Evolutionary conservation across 345 rosid species (phyloP), one percentile per base, ranked within the genome.

Genomic region (Gossypium mustelinum): DNA sequence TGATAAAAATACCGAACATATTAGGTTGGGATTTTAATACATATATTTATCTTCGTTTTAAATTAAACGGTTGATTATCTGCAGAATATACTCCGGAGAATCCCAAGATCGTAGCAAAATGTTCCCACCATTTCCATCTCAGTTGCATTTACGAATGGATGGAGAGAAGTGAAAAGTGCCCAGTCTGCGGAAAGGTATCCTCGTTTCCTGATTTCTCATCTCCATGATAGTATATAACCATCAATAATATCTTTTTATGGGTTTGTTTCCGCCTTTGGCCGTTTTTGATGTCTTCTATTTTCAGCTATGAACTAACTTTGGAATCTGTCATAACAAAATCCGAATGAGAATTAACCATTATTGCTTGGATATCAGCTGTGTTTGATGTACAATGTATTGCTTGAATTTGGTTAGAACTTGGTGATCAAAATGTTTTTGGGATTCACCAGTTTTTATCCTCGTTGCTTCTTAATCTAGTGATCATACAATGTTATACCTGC

Each of bases 91-190:
- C 97, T 70, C 76, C 86, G 52, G 97, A 94, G 82, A 92, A 94
- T 79, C 98, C 98, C 54, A 94, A 87, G 85, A 94, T 94, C 82
- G 75, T 89, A 79, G 88, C 97, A 54, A 88, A 91, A 77, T 94
- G 98, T 55, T 91, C 82, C 77, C 98, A 34, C 7, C 41, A 34
- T 34, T 34, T 34, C 41, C 41, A 34, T 34, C 41, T 34, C 7
- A 34, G 41, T 34, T 34, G 41, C 41, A 34, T 34, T 34, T 34
- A 34, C 7, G 41, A 34, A 34, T 34, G 41, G 41, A 34, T 34
- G 41, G 41, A 34, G 41, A 34, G 41, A 34, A 34, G 41, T 34
- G 41, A 34, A 34, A 34, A 34, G 7, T 34, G 41, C 41, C 41
- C 41, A 34, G 41, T 34, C 41, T 34, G 41, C 1, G 41, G 41